These are phyloP conservation scores for Fragaria ananassa DNA, from an alignment of 306 rosid genomes.

Conservation along the genomic window DNA sequence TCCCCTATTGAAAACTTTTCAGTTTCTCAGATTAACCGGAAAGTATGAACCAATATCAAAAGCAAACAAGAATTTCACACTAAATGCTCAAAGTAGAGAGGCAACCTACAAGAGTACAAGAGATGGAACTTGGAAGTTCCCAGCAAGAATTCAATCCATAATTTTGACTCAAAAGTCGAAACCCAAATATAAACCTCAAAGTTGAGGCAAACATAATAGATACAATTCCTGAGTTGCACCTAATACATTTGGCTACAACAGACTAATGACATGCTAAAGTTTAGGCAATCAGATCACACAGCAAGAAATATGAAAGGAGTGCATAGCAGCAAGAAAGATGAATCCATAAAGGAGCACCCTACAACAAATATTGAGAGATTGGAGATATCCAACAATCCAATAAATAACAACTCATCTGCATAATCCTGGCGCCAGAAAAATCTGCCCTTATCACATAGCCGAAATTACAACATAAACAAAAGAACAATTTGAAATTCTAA, in stretches of 20 bases:
- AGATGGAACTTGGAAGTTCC: no score
- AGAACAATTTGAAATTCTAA: conserved; percentile 46
- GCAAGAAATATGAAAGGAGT: background rate
- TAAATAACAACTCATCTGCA: conserved; percentile 55
- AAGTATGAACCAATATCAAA: background rate
- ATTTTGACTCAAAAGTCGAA: background rate
- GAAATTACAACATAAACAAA: conserved; percentile 42
- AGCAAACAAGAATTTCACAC: background rate
- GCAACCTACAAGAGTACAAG: background rate
- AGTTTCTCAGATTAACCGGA: background rate
- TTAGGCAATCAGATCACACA: background rate
- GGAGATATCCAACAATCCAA: conserved; percentile 40
- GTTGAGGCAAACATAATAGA: background rate
- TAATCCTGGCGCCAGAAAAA: conserved; percentile 44
- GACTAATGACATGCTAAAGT: background rate
- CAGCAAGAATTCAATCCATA: background rate
- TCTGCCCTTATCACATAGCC: conserved; percentile 51
- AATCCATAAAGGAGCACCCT: background rate
- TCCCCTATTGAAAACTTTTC: background rate
- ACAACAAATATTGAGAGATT: conserved; percentile 28
- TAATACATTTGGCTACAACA: background rate
- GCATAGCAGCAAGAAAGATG: background rate
- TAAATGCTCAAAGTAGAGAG: background rate
- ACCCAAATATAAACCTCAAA: background rate
- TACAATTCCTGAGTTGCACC: background rate